Conservation (phyloP, 208 protist genomes). For the Angomonas deanei region DNA sequence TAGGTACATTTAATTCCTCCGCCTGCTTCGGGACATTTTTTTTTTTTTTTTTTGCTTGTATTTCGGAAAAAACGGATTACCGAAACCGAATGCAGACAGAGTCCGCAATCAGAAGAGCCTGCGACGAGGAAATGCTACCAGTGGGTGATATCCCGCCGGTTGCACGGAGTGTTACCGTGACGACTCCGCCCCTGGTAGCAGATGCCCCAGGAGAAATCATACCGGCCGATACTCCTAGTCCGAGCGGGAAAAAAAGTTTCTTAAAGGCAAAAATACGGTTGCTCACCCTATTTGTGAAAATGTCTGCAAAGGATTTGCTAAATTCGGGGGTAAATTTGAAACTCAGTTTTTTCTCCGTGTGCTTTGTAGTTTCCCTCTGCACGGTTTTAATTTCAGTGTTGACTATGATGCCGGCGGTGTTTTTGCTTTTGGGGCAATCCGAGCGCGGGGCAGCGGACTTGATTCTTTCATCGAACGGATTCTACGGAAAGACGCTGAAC, state of each 20-base stretch:
- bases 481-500: constrained; percentile 24
- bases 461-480: constrained; percentile 26
- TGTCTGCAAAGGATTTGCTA: constrained; percentile 21
- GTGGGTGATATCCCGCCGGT: no score
- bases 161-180: no score
- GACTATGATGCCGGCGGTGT: constrained; percentile 53
- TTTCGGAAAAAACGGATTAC: background rate
- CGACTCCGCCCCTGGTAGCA: no score
- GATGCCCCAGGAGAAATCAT: background rate
- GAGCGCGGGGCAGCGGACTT: constrained; percentile 42
- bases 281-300: constrained; percentile 21
- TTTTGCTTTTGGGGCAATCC: constrained; percentile 52
- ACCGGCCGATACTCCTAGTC: background rate
- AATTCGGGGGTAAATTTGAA: constrained; percentile 31
- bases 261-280: background rate
- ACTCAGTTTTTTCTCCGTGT: constrained; percentile 59
- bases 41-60: background rate
- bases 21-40: background rate
- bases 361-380: constrained; percentile 53
- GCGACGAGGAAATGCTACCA: background rate
- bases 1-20: no score
- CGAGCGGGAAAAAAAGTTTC: background rate
- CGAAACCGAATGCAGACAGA: background rate
- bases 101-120: background rate
- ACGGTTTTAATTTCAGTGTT: constrained; percentile 52